Evolutionary conservation across 2,329 filamentous ascomycete genomes (phyloP).

Genomic region (Alternaria novae-zelandiae): DNA sequence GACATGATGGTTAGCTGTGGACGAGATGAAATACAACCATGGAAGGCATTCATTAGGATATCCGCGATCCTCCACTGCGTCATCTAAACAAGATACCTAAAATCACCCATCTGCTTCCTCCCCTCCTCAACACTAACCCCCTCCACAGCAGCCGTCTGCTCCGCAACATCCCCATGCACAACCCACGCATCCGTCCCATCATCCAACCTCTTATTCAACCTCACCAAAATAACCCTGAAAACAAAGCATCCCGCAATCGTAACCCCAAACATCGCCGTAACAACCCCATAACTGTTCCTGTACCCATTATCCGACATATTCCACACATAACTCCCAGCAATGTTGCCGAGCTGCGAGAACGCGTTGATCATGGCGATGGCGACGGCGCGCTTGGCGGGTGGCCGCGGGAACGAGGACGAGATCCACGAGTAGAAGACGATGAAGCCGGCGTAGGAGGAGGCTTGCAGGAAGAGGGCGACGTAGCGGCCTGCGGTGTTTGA

Average conservation of each 20-base stretch:
- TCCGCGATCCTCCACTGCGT: too few relatives aligned
- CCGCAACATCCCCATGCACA: constrained; percentile 34
- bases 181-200: constrained; percentile 38
- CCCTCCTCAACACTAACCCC: constrained; percentile 40
- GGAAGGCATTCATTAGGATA: neutral
- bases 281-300: constrained; percentile 69
- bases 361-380: constrained; percentile 68
- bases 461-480: constrained; percentile 43
- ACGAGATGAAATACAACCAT: neutral
- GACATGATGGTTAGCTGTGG: neutral
- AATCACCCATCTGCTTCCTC: constrained; percentile 34
- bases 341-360: constrained; percentile 44
- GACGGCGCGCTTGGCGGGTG: constrained; percentile 66
- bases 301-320: constrained; percentile 64
- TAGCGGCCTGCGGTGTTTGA: constrained; percentile 41
- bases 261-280: constrained; percentile 68
- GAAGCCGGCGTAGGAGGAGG: constrained; percentile 50
- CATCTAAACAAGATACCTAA: constrained; percentile 43
- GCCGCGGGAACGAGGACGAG: constrained; percentile 55
- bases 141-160: constrained; percentile 38
- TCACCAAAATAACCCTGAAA: constrained; percentile 36
- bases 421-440: constrained; percentile 50
- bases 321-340: constrained; percentile 69
- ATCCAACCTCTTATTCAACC: constrained; percentile 43
- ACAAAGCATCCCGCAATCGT: constrained; percentile 60